Evolutionary conservation across 2,329 filamentous ascomycete species (phyloP).

Genomic region (Cytospora schulzeri): DNA sequence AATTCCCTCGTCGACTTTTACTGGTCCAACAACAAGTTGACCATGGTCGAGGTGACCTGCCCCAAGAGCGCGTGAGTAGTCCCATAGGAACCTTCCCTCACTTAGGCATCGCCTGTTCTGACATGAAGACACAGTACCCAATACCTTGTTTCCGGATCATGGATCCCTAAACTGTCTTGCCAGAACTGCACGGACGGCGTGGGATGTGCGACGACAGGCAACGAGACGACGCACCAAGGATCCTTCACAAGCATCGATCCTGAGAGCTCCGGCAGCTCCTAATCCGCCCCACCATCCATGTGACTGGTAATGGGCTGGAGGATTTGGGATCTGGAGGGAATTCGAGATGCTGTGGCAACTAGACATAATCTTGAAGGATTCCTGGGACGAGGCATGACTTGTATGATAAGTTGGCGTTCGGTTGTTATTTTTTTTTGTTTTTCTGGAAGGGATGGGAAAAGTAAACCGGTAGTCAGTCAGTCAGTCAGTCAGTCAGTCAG

Average conservation of each 20-base stretch:
- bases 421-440: neutral
- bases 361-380: too few relatives aligned
- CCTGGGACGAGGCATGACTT: slow-evolving; percentile 4
- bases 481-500: neutral
- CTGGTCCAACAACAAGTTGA: slow-evolving; percentile 41
- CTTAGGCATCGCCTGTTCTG: slow-evolving; percentile 3
- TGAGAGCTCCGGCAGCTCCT: neutral
- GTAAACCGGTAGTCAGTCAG: neutral
- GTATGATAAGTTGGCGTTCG: neutral
- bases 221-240: slow-evolving; percentile 14
- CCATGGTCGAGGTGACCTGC: slow-evolving; percentile 50
- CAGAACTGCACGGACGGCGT: slow-evolving; percentile 11
- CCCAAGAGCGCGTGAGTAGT: slow-evolving; percentile 25
- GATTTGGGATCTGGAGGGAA: too few relatives aligned
- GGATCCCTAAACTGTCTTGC: slow-evolving; percentile 20
- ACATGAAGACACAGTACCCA: slow-evolving; percentile 11
- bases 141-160: slow-evolving; percentile 21
- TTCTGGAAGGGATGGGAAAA: neutral
- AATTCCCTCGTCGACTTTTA: slow-evolving; percentile 47
- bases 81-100: too few relatives aligned
- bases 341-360: neutral
- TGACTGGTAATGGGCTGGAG: neutral
- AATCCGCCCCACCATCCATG: neutral
- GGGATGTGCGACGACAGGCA: slow-evolving; percentile 16
- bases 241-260: slow-evolving; percentile 15